phyloP scores from a whole-genome alignment of 2,329 filamentous ascomycete species.

The Fusarium burgessii region DNA sequence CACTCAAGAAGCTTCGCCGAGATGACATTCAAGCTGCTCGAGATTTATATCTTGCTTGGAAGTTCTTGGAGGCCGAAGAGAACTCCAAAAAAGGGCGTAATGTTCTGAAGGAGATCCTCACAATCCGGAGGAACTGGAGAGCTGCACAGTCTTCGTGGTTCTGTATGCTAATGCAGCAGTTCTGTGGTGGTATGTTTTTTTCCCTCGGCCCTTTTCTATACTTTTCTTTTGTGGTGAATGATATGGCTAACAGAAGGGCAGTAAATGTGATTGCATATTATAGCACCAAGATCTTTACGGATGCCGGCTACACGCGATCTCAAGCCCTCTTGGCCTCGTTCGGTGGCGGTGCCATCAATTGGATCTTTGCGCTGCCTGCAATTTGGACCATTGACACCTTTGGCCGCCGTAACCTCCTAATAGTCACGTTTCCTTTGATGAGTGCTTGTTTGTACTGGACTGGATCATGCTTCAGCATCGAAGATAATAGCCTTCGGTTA shows the following conservation, averaged over 20 bases:
- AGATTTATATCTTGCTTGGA: conserved; percentile 63
- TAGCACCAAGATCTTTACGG: conserved; percentile 60
- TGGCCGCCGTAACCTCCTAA: neutral
- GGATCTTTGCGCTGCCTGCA: conserved; percentile 65
- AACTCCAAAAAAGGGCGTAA: conserved; percentile 42
- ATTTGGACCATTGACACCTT: conserved; percentile 64
- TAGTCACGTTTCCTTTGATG: conserved; percentile 2
- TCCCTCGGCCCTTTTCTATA: conserved; percentile 50
- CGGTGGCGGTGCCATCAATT: conserved; percentile 66
- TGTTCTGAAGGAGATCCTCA: conserved; percentile 47
- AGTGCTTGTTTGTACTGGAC: conserved; percentile 47
- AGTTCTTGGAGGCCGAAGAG: conserved; percentile 48
- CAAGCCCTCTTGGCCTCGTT: conserved; percentile 61
- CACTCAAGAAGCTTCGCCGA: conserved; percentile 60
- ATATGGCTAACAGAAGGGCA: conserved; percentile 48
- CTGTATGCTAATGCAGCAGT: conserved; percentile 54
- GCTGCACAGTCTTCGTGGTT: conserved; percentile 52
- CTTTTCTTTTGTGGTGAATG: conserved; percentile 48
- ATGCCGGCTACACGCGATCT: conserved; percentile 56
- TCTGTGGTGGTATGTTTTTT: conserved; percentile 50
- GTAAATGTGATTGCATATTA: conserved; percentile 60
- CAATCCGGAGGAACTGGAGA: conserved; percentile 47
- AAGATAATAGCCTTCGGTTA: conserved; percentile 37
- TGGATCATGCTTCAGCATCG: conserved; percentile 2
- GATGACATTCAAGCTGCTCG: conserved; percentile 61